Evolutionary conservation across 306 rosid genomes (phyloP), one percentile per base, ranked within the genome.

Genomic region (Mimosa pudica): DNA sequence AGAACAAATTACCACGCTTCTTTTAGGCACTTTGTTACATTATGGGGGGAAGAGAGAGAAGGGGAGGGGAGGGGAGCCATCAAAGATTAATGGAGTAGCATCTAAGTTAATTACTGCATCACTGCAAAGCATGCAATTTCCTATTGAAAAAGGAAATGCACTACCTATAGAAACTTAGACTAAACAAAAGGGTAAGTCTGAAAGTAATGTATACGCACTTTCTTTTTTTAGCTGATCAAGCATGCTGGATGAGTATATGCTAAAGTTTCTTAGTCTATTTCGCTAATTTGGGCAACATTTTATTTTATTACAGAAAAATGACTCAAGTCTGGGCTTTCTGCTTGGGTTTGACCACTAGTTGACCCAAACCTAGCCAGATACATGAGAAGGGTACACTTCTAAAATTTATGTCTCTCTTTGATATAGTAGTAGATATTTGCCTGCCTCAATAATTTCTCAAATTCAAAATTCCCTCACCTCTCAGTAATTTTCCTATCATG

Each of bases 51-150:
- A 55, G 62, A 11, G 41, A 12, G 24, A n/a, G 47, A 7, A n/a
- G 48, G 30, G 48, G 48, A 44, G 13, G 49, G 20, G 44, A 60
- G 82, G 92, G 70, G 5, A n/a, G 7, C 9, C 44, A 2, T 32
- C 12, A 63, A 63, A 1, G 69, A 63, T 63, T 30, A 35, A 63
- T 64, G 30, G 30, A 24, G 30, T 24, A 64, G 10, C 70, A 13
- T 13, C 45, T 64, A 64, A 32, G 8, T 64, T 35, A 17, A 64
- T 64, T n/a, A 64, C 2, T 11, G 68, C 2, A 66, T 66, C 49
- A 38, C 71, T 36, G 48, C 49, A 66, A 38, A 66, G 71, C 13
- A 66, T 67, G 71, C 33, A 41, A 16, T 67, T 67, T 67, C 17
- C 71, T 16, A 67, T 67, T 3, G 30, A 17, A 67, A 67, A 7